Base-by-base conservation (phyloP, 176 grass and related monocot genomes). In the Typha latifolia region DNA sequence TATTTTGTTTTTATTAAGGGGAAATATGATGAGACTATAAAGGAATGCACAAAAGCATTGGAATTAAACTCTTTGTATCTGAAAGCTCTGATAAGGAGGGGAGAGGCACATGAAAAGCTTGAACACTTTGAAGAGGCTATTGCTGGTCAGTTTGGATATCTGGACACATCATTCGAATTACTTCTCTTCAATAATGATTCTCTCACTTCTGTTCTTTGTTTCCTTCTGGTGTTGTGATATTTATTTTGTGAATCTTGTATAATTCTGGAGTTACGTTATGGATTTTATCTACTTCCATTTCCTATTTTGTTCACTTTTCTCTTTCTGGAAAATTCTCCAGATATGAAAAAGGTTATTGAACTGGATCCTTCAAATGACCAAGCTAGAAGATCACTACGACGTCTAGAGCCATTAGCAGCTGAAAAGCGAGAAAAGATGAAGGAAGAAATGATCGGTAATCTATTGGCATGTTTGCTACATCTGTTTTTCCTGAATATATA, bases 361-460 rank as follows among this genome's bases (percentile, higher is more conserved):
- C 13, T 93, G 26, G 86, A 93, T 81, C 78, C 83, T 90, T 81
- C 83, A 77, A 97, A 93, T 73, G 83, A 89, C 65, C 86, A 93
- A 78, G 94, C 85, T 59, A 97, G 69, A 69, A 83, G 68, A 82
- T 86, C 75, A 37, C 32, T 97, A 68, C 78, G 72, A 34, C 81
- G 73, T 43, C 86, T 92, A 31, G 94, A 97, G 32, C 89, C 85
- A 74, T 47, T 93, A 61, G 94, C 89, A 50, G 88, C 72, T 29
- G 86, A 99, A 75, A 99, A 99, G 73, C 84, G 63, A 73, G 94
- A 99, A 74, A 99, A 99, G 47, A 82, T 99, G 94, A 99, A 99
- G 68, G 94, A 99, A 81, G 94, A 99, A 78, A 90, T 93, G 94
- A 89, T 93, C 22, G 89, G 89, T 93, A 83, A 83, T 49, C n/a